These are phyloP conservation scores for Tolypocladium album DNA, from an alignment of 2,329 filamentous ascomycete genomes.

Conservation along the genomic window DNA sequence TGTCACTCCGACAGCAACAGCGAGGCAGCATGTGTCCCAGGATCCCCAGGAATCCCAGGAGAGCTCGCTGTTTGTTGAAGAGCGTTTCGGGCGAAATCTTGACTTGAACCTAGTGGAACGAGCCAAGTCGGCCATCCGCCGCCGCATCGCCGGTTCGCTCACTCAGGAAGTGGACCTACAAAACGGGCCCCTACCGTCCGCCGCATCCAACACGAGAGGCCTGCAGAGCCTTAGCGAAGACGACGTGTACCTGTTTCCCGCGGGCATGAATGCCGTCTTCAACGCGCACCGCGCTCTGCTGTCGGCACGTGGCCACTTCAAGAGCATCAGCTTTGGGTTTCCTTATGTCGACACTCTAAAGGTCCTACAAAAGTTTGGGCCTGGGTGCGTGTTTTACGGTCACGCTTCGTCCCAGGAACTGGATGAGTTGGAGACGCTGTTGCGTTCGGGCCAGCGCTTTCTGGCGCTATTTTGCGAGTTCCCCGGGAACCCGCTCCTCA, in stretches of 20 bases:
- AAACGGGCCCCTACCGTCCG: slow-evolving; percentile 11
- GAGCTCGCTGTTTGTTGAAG: slow-evolving; percentile 75
- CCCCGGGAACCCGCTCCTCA: slow-evolving; percentile 81
- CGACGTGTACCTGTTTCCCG: slow-evolving; percentile 82
- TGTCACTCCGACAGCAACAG: slow-evolving; percentile 8
- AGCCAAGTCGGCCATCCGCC: slow-evolving; percentile 75
- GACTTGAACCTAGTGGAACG: slow-evolving; percentile 68
- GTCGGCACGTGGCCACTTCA: slow-evolving; percentile 48
- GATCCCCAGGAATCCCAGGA: slow-evolving; percentile 42
- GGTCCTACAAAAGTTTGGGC: slow-evolving; percentile 87
- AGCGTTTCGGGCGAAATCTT: slow-evolving; percentile 87
- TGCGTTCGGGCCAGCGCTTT: slow-evolving; percentile 64
- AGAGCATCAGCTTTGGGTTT: slow-evolving; percentile 91
- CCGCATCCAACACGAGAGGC: slow-evolving; percentile 37
- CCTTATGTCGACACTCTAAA: slow-evolving; percentile 96
- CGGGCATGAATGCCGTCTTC: slow-evolving; percentile 93
- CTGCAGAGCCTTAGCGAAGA: slow-evolving; percentile 63
- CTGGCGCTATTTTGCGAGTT: slow-evolving; percentile 90
- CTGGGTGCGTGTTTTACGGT: slow-evolving; percentile 82
- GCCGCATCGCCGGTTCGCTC: slow-evolving; percentile 80
- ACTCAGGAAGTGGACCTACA: slow-evolving; percentile 53
- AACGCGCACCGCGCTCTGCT: slow-evolving; percentile 70
- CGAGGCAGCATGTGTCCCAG: slow-evolving; percentile 7
- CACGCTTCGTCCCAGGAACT: slow-evolving; percentile 67
- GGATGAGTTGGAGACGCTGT: slow-evolving; percentile 66